Percentiles rank a stretch among this genome's conserved stretches.
Evolutionary conservation across 345 rosid species (phyloP).

Genomic region (Odontarrhena argentea): DNA sequence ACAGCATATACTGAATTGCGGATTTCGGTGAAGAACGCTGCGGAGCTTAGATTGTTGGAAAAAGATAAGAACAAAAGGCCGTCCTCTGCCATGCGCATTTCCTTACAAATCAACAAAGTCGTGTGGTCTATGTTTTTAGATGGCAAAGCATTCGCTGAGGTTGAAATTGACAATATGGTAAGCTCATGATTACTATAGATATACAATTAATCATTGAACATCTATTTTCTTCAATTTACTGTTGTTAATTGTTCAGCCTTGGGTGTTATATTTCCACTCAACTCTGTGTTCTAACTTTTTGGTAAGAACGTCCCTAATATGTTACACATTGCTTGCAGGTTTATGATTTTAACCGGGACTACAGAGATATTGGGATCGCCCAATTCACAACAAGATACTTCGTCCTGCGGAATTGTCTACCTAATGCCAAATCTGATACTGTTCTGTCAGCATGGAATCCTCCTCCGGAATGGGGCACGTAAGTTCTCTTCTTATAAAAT

Average conservation of each 20-base stretch:
- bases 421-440: slow-evolving; percentile 82
- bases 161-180: slow-evolving; percentile 98
- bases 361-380: slow-evolving; percentile 88
- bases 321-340: slow-evolving; percentile 51
- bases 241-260: slow-evolving; percentile 9
- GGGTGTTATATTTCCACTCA: neutral
- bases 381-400: slow-evolving; percentile 80
- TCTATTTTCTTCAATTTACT: neutral
- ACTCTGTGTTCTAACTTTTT: neutral
- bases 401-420: slow-evolving; percentile 82
- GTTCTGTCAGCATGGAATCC: slow-evolving; percentile 97
- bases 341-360: slow-evolving; percentile 96
- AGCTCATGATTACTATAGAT: slow-evolving; percentile 25
- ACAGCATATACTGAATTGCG: slow-evolving; percentile 74
- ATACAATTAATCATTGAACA: neutral
- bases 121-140: slow-evolving; percentile 97
- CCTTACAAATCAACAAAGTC: slow-evolving; percentile 81
- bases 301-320: slow-evolving; percentile 28
- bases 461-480: slow-evolving; percentile 98
- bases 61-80: slow-evolving; percentile 98
- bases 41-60: slow-evolving; percentile 78
- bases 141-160: slow-evolving; percentile 96
- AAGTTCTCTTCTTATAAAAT: slow-evolving; percentile 31
- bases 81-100: slow-evolving; percentile 95
- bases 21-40: slow-evolving; percentile 77